These are phyloP conservation scores for Ailanthus altissimus DNA, from an alignment of 345 rosid genomes.

Conservation along the genomic window DNA sequence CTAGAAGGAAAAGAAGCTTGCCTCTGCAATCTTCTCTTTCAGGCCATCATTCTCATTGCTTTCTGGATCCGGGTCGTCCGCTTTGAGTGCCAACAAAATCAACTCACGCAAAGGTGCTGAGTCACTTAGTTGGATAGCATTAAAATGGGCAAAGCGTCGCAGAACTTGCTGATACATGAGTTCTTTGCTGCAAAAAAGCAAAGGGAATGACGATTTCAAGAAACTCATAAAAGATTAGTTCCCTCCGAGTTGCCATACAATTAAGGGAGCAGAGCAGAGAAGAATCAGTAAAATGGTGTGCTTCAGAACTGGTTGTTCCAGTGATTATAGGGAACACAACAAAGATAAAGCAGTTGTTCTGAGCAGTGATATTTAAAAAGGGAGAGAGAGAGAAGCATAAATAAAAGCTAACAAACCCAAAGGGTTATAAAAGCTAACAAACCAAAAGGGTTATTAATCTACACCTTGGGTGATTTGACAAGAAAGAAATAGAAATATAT, in stretches of 20 bases:
- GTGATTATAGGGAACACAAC: not conserved
- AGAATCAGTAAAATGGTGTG: not conserved
- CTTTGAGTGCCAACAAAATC: slow-evolving; percentile 81
- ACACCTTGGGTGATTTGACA: too few species aligned
- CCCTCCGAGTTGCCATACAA: slow-evolving; percentile 8
- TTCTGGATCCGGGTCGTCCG: slow-evolving; percentile 74
- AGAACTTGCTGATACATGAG: slow-evolving; percentile 96
- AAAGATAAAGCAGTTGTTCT: too few species aligned
- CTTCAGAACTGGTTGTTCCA: not conserved
- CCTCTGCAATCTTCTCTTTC: slow-evolving; percentile 84
- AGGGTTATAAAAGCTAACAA: too few species aligned
- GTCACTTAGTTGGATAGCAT: slow-evolving; percentile 81
- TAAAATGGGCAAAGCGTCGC: slow-evolving; percentile 84
- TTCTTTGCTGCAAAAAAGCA: slow-evolving; percentile 78
- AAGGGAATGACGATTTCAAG: not conserved
- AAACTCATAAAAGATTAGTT: slow-evolving; percentile 3
- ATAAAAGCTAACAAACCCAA: not conserved
- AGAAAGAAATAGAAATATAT: too few species aligned
- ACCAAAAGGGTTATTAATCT: too few species aligned
- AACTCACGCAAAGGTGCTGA: slow-evolving; percentile 75
- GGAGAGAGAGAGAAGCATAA: not conserved
- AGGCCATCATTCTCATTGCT: slow-evolving; percentile 64
- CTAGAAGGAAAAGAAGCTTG: slow-evolving; percentile 37
- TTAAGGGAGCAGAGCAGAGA: not conserved
- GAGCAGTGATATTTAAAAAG: not conserved